Evolutionary conservation across 78 protist genomes (phyloP).

Genomic region (Capsaspora owczarzaki): DNA sequence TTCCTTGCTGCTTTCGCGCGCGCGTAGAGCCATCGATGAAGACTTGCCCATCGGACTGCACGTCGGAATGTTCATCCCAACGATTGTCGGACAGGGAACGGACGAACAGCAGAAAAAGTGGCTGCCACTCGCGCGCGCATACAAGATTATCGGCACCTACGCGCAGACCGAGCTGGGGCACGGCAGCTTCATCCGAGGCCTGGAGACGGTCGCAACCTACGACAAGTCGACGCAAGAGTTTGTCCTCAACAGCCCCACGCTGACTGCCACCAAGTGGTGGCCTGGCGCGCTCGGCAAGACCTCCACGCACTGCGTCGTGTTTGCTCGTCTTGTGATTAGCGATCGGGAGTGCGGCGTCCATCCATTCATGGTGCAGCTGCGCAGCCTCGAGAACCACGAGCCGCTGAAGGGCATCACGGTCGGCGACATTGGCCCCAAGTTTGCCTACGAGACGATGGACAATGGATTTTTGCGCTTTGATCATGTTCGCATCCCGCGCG

Average conservation of each 20-base stretch:
- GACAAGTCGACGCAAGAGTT: constrained; percentile 55
- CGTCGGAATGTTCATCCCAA: not conserved
- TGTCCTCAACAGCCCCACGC: constrained; percentile 53
- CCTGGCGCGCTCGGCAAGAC: constrained; percentile 47
- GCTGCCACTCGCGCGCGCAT: not conserved
- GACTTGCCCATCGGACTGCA: constrained; percentile 13
- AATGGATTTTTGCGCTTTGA: constrained; percentile 28
- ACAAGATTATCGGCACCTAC: not conserved
- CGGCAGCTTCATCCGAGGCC: constrained; percentile 28
- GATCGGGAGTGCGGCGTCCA: constrained; percentile 63
- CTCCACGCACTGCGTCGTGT: constrained; percentile 56
- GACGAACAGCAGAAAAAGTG: constrained; percentile 6
- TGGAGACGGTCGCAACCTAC: constrained; percentile 77
- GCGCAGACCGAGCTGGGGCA: constrained; percentile 49
- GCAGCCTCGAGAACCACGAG: constrained; percentile 14
- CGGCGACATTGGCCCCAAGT: constrained; percentile 50
- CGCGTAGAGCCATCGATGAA: not conserved
- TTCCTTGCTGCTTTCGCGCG: not conserved
- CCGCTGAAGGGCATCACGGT: constrained; percentile 20
- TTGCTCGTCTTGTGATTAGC: constrained; percentile 52
- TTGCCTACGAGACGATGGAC: constrained; percentile 28
- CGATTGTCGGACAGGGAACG: constrained; percentile 1
- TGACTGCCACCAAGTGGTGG: constrained; percentile 77
- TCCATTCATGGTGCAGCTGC: constrained; percentile 33
- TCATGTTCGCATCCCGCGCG: constrained; percentile 37